Evolutionary conservation across 352 stramenopile species (phyloP).

Genomic region (Globisporangium radiosum): DNA sequence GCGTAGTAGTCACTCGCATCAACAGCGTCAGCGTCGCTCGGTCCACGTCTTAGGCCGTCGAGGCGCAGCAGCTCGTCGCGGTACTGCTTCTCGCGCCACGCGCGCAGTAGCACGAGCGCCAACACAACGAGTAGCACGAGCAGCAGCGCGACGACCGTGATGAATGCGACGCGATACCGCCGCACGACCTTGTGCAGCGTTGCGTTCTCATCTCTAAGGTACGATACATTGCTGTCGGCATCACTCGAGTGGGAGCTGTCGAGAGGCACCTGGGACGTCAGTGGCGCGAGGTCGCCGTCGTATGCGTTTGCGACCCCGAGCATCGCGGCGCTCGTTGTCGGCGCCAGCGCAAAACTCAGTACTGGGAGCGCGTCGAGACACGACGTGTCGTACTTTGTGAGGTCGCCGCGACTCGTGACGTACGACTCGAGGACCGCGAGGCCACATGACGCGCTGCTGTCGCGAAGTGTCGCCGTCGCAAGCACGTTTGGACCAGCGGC

Average conservation of each 20-base stretch:
- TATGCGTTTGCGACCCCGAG: conserved; percentile 45
- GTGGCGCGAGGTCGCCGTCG: conserved; percentile 23
- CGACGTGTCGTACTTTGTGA: conserved; percentile 43
- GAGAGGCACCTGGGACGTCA: neutral
- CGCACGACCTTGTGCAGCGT: conserved; percentile 1
- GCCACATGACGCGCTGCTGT: conserved; percentile 34
- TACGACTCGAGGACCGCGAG: conserved; percentile 57
- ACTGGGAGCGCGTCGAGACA: conserved; percentile 34
- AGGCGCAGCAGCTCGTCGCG: conserved; percentile 3
- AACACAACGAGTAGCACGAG: conserved; percentile 9
- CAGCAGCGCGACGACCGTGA: conserved; percentile 4
- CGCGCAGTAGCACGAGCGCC: conserved; percentile 7
- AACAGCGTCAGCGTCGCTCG: no score
- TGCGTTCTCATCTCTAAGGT: conserved; percentile 12
- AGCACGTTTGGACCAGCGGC: conserved; percentile 38
- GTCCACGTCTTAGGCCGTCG: neutral
- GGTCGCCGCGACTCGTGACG: conserved; percentile 29
- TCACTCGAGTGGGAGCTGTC: neutral
- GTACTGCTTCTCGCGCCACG: conserved; percentile 15
- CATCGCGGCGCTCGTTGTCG: conserved; percentile 24
- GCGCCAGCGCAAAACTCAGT: conserved; percentile 29
- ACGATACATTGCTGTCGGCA: neutral
- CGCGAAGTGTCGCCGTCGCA: conserved; percentile 15
- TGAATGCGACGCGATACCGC: conserved; percentile 10
- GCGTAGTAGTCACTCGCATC: conserved; percentile 3